Evolutionary conservation across 2,329 filamentous ascomycete species (phyloP).

Genomic region (Didymella sp.): DNA sequence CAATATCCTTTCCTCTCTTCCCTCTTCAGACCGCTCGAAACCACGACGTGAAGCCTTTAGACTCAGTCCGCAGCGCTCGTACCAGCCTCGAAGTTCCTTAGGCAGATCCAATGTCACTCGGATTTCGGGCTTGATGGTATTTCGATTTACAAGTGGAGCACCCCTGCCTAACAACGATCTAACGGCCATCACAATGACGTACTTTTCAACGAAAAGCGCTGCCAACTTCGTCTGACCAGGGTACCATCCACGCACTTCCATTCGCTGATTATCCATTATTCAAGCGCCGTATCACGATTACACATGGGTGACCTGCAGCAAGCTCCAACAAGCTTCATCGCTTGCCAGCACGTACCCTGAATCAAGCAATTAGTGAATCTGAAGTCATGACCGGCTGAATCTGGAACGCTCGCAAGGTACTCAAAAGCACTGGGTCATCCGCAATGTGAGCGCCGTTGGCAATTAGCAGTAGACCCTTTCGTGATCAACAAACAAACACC

Average conservation of each 20-base stretch:
- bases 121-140: neutral
- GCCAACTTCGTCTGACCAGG: constrained; percentile 2
- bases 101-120: constrained; percentile 8
- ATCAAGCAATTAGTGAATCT: constrained; percentile 6
- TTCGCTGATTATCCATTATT: neutral
- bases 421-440: constrained; percentile 8
- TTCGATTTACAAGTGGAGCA: constrained; percentile 3
- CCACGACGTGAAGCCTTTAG: neutral
- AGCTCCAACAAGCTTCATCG: constrained; percentile 9
- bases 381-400: constrained; percentile 19
- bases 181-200: constrained; percentile 19
- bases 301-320: constrained; percentile 12
- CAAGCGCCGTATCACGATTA: neutral
- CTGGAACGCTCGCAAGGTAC: neutral
- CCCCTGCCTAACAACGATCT: constrained; percentile 9
- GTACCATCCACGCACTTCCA: neutral
- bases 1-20: neutral
- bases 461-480: neutral
- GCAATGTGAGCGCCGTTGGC: neutral
- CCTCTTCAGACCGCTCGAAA: neutral
- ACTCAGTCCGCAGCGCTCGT: neutral
- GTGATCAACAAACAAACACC: neutral
- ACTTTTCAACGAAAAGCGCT: neutral
- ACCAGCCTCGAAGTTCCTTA: neutral
- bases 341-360: constrained; percentile 6